Percentiles rank a stretch among this genome's conserved stretches.
Evolutionary conservation across 805 yeast species (phyloP).

Genomic region (Schwanniomyces vanrijiae): DNA sequence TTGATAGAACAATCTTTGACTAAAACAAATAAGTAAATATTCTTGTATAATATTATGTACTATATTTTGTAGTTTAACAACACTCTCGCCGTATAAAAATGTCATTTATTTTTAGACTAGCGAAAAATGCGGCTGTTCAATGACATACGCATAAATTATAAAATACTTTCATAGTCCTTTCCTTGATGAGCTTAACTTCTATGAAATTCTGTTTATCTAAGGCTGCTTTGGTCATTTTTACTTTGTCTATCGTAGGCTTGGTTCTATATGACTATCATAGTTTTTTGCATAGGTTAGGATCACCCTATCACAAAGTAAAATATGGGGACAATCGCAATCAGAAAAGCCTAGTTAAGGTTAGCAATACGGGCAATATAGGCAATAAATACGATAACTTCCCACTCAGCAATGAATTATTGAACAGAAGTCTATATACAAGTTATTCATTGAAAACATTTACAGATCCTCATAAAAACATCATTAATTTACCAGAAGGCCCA

Average conservation of each 20-base stretch:
- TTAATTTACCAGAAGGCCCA: slow-evolving; percentile 6
- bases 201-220: background rate
- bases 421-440: slow-evolving; percentile 1
- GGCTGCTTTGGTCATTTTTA: background rate
- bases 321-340: background rate
- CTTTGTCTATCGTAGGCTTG: background rate
- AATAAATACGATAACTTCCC: slow-evolving; percentile 6
- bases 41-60: slow-evolving; percentile 1
- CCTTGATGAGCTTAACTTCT: background rate
- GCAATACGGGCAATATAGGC: background rate
- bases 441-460: slow-evolving; percentile 12
- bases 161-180: background rate
- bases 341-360: background rate
- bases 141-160: too few species aligned
- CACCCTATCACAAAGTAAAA: background rate
- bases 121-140: too few species aligned
- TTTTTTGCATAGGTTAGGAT: background rate
- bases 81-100: too few species aligned
- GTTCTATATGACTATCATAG: background rate
- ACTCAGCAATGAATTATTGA: slow-evolving; percentile 1
- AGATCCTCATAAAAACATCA: slow-evolving; percentile 14
- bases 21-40: slow-evolving; percentile 14
- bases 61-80: background rate
- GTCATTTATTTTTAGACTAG: too few species aligned
- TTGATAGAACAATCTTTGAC: slow-evolving; percentile 40